Base-by-base conservation (phyloP, 768 basidiomycete species). In the Paxillus rubicundulus region DNA sequence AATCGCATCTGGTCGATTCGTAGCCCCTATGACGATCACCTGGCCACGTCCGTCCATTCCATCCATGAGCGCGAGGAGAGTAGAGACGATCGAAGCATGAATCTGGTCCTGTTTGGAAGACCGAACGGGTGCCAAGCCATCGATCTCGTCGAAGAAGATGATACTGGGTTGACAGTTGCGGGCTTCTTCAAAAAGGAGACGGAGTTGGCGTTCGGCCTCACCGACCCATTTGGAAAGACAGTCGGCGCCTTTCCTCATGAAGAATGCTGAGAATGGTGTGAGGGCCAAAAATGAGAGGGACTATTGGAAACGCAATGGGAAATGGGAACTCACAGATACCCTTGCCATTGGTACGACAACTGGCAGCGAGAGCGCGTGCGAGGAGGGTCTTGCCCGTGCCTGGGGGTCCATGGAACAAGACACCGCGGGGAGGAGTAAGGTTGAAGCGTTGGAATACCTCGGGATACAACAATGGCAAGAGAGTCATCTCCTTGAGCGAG, bases 131-230 rank as follows among this genome's bases (percentile, higher is more conserved):
- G 97, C 97, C 17, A 99, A 83, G 58, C 96, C 97, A 65, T 99
- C 97, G 60, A 99, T 98, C 73, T 99, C 97, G 66, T 99, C 97
- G 68, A 99, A 98, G 75, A 99, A 99, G 65, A 99, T 98, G 70
- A 98, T 98, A 58, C 87, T 89, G 0, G 97, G 96, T 63, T 98
- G 96, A 47, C 84, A 88, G 47, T 86, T 85, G 45, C 85, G 82
- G 1, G 97, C 97, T 74, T 98, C 96, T 58, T 98, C 96, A 67
- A 99, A 99, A 13, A 98, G 77, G 37, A 98, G 79, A 1, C 97
- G 84, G 3, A 99, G 79, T 67, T 98, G 96, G 2, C 97, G 85
- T 66, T 98, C 97, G 5, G 97, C 96, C 72, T 99, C 97, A 47
- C 97, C 97, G 12, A 99, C 97, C 96, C 96, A 99, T 74, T 99